phyloP scores from a whole-genome alignment of 805 yeast genomes.

The Cyberlindnera japonica region DNA sequence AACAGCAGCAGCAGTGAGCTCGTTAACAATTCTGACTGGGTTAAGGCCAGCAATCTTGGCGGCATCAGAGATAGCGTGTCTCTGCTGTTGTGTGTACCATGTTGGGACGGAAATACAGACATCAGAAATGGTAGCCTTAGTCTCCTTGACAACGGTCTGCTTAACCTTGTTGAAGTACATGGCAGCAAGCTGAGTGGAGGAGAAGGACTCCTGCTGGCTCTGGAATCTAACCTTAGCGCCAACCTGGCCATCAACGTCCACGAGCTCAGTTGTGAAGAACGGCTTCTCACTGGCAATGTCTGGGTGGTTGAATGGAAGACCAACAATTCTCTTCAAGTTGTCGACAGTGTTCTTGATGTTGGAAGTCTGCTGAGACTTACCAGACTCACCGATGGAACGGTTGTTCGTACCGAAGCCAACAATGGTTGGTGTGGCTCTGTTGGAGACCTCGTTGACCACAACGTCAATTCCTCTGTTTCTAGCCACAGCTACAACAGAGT shows the following conservation, averaged over 20 bases:
- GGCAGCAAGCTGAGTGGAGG: constrained; percentile 88
- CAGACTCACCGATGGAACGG: constrained; percentile 93
- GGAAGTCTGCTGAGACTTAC: constrained; percentile 94
- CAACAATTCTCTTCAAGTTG: constrained; percentile 89
- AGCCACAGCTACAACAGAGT: constrained; percentile 93
- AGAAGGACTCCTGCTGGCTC: constrained; percentile 74
- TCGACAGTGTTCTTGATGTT: constrained; percentile 96
- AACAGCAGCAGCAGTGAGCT: constrained; percentile 97
- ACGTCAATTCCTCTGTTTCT: constrained; percentile 98
- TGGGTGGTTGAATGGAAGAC: constrained; percentile 69
- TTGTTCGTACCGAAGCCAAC: constrained; percentile 89
- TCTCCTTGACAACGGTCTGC: constrained; percentile 73
- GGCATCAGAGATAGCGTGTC: constrained; percentile 94
- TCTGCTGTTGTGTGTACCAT: constrained; percentile 96
- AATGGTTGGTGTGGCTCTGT: constrained; percentile 89
- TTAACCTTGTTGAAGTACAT: constrained; percentile 93
- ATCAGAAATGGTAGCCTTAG: constrained; percentile 73
- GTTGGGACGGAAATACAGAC: constrained; percentile 93
- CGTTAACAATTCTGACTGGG: constrained; percentile 98
- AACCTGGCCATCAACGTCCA: constrained; percentile 69
- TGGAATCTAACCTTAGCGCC: constrained; percentile 83
- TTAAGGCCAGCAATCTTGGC: constrained; percentile 93
- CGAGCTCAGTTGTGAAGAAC: constrained; percentile 70
- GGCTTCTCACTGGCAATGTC: constrained; percentile 72
- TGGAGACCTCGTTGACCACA: constrained; percentile 96